Evolutionary conservation across 371 early-diverging fungal species (phyloP).

Genomic region (Umbelopsis sp.): DNA sequence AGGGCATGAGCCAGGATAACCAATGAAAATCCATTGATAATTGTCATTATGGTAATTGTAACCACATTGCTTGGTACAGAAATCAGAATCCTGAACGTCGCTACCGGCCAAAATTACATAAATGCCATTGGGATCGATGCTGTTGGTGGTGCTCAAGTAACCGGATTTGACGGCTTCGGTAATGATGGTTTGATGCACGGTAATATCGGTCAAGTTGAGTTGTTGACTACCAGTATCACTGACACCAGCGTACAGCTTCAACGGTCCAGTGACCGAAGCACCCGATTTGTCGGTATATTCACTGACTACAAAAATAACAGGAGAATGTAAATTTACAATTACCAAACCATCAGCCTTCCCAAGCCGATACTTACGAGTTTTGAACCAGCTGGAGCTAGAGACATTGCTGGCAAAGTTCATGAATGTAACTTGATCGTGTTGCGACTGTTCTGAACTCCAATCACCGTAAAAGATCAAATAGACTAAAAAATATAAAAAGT

Average conservation of each 20-base stretch:
- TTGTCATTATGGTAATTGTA: constrained; percentile 49
- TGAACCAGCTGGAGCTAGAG: constrained; percentile 50
- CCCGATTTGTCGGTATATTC: constrained; percentile 45
- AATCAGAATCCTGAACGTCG: constrained; percentile 45
- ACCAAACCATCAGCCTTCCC: not conserved
- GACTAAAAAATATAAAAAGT: constrained; percentile 24
- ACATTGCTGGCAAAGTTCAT: constrained; percentile 51
- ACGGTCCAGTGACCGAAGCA: constrained; percentile 43
- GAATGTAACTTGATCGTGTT: constrained; percentile 43
- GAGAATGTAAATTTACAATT: not conserved
- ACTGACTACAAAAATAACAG: constrained; percentile 31
- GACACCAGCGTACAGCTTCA: constrained; percentile 52
- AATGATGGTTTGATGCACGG: constrained; percentile 43
- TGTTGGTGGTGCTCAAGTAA: constrained; percentile 45
- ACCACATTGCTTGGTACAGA: constrained; percentile 52
- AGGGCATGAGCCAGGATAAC: constrained; percentile 47
- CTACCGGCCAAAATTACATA: constrained; percentile 50
- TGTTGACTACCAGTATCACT: constrained; percentile 48
- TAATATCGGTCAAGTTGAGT: constrained; percentile 38
- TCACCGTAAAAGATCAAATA: constrained; percentile 59
- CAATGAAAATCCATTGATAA: constrained; percentile 53
- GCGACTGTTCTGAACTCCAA: constrained; percentile 40
- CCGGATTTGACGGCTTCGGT: constrained; percentile 48
- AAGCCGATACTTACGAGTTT: constrained; percentile 33
- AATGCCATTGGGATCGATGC: constrained; percentile 46